phyloP scores from a whole-genome alignment of 345 rosid species.

The Clausena lansium region DNA sequence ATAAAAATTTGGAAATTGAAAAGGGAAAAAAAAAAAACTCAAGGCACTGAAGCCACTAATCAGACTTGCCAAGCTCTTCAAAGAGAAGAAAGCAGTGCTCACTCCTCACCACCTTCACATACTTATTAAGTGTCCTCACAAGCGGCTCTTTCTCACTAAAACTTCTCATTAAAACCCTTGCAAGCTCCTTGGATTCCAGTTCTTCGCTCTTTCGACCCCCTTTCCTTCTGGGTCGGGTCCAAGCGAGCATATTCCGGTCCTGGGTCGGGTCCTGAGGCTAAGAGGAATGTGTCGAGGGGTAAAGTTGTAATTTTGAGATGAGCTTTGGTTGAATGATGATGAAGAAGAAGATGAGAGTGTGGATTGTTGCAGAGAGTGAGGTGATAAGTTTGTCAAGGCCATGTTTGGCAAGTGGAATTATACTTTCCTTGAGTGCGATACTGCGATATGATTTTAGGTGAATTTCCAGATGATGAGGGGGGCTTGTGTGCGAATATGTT shows the following conservation, averaged over 20 bases:
- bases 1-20: background rate
- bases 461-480: no score
- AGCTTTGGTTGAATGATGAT: slow-evolving; percentile 12
- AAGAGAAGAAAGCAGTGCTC: slow-evolving; percentile 85
- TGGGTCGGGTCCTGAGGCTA: slow-evolving; percentile 3
- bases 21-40: slow-evolving; percentile 43
- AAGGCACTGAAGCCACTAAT: slow-evolving; percentile 86
- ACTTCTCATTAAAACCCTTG: slow-evolving; percentile 53
- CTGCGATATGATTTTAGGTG: no score
- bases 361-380: slow-evolving; percentile 26
- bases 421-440: background rate
- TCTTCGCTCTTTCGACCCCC: slow-evolving; percentile 34
- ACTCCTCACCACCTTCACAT: slow-evolving; percentile 62
- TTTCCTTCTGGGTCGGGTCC: slow-evolving; percentile 55
- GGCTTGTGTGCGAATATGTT: no score
- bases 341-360: slow-evolving; percentile 11
- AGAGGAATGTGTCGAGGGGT: slow-evolving; percentile 19
- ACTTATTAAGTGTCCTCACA: slow-evolving; percentile 64
- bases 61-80: slow-evolving; percentile 86
- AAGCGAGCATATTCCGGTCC: slow-evolving; percentile 25
- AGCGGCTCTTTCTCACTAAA: slow-evolving; percentile 59
- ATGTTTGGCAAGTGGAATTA: background rate
- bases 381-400: slow-evolving; percentile 7
- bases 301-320: slow-evolving; percentile 14
- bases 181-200: slow-evolving; percentile 58